Evolutionary conservation across 805 yeast species (phyloP).

Genomic region (Yarrowia deformans): DNA sequence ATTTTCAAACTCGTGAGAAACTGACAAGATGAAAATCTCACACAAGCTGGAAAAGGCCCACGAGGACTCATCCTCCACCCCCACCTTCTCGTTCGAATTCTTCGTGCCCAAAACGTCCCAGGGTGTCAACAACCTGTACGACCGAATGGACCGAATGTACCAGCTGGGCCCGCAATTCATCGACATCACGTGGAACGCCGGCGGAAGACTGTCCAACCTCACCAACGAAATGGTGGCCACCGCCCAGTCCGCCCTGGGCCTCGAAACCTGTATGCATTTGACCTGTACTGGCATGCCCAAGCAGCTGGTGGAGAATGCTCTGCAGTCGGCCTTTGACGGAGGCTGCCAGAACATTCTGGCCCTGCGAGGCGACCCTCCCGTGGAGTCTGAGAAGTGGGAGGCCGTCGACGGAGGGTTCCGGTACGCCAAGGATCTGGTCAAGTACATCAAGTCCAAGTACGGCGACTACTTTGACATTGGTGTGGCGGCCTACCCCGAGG

Average conservation of each 20-base stretch:
- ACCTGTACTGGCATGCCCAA: slow-evolving; percentile 96
- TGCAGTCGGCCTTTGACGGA: slow-evolving; percentile 80
- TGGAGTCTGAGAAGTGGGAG: slow-evolving; percentile 54
- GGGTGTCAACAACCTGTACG: slow-evolving; percentile 95
- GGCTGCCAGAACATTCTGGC: slow-evolving; percentile 97
- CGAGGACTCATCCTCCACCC: slow-evolving; percentile 59
- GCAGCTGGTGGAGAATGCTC: slow-evolving; percentile 80
- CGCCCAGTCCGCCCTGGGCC: slow-evolving; percentile 85
- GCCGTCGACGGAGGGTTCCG: slow-evolving; percentile 74
- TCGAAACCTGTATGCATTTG: slow-evolving; percentile 97
- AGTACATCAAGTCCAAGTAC: slow-evolving; percentile 74
- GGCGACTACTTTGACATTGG: slow-evolving; percentile 94
- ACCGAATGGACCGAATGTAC: slow-evolving; percentile 97
- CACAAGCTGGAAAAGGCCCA: slow-evolving; percentile 57
- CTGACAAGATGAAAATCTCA: slow-evolving; percentile 54
- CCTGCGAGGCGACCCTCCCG: slow-evolving; percentile 93
- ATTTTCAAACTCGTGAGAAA: too few species aligned
- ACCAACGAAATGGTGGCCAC: slow-evolving; percentile 93
- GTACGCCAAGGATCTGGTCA: slow-evolving; percentile 86
- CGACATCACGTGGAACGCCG: slow-evolving; percentile 99
- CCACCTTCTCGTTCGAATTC: slow-evolving; percentile 95
- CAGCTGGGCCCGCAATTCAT: slow-evolving; percentile 88
- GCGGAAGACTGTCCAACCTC: slow-evolving; percentile 81
- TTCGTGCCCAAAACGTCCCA: slow-evolving; percentile 97
- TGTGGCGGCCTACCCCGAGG: slow-evolving; percentile 97